Evolutionary conservation across 78 protist species (phyloP), one percentile per base, ranked within the genome.

Genomic region (Cyanophora paradoxa): DNA sequence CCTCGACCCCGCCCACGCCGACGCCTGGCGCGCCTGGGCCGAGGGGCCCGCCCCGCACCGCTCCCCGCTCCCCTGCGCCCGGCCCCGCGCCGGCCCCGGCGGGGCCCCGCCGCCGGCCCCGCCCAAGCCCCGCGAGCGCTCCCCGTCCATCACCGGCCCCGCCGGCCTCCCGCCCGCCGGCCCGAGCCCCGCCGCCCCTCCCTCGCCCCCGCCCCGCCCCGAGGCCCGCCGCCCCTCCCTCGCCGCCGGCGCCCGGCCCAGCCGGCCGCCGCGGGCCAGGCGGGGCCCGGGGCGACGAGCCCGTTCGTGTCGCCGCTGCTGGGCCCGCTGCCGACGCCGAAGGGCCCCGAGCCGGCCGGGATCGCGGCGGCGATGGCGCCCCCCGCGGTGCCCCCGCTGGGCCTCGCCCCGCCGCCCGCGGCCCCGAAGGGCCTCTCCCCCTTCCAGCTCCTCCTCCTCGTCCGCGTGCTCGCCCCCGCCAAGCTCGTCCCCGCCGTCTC

Each of bases 401-500:
- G 8, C 0, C 58, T 2, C 52, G 14, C 1, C 1, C 22, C 58
- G 14, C 84, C 77, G 3, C 78, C 74, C 26, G 58, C 42, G 34
- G 19, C 76, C n/a, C 50, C 11, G 4, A 40, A 71, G 30, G 42
- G 46, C 34, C 54, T 74, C 34, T 0, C 59, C 10, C 62, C 68
- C 20, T 36, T 85, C 52, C 72, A 66, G 48, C 19, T 13, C 13
- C 78, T 75, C 71, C 41, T 80, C 39, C 64, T 68, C n/a, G 42
- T 84, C 17, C 77, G 68, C 50, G 77, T 71, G 33, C 71, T 89
- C 31, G 78, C 93, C 7, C 88, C 89, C 34, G 96, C 89, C 70
- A 62, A 91, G 16, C 22, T 89, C 66, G 66, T 28, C 24, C 42
- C 48, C 40, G 85, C 89, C 26, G 63, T 86, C 11, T 0, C n/a